Conservation (phyloP, 306 rosid genomes). For the Rosa multiflora region DNA sequence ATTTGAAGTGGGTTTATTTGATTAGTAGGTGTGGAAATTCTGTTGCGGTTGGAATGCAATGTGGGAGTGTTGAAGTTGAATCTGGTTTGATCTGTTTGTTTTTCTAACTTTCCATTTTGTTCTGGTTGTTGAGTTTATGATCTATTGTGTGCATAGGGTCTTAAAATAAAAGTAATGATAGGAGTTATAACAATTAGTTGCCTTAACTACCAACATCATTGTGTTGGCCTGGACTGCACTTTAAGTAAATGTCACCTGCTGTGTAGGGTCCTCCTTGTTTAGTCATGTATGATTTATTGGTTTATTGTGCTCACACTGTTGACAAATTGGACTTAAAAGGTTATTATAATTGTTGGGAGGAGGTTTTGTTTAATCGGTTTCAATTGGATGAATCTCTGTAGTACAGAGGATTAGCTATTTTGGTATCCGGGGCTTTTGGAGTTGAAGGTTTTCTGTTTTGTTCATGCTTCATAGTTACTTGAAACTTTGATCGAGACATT, state of each 20-base stretch:
- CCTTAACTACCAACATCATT: neutral
- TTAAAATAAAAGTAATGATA: neutral
- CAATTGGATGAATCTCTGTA: neutral
- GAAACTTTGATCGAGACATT: constrained; percentile 22
- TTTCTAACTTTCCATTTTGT: neutral
- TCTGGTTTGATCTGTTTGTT: neutral
- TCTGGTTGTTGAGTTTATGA: constrained; percentile 6
- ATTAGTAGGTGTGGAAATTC: no score
- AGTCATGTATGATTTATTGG: neutral
- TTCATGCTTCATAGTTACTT: constrained; percentile 5
- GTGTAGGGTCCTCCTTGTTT: neutral
- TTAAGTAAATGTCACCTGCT: neutral
- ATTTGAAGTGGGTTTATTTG: neutral
- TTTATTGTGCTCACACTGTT: neutral
- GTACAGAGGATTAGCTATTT: neutral
- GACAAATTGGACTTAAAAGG: neutral
- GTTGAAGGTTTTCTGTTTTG: neutral
- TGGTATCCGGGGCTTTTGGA: neutral
- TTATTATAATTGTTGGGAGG: neutral
- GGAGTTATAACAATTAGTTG: neutral
- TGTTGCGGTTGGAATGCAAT: neutral
- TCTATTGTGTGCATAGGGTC: neutral
- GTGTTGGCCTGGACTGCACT: neutral
- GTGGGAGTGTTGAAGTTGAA: neutral
- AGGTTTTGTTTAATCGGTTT: constrained; percentile 1